Evolutionary conservation across 2,329 filamentous ascomycete species (phyloP).

Genomic region (Pyricularia sp.): DNA sequence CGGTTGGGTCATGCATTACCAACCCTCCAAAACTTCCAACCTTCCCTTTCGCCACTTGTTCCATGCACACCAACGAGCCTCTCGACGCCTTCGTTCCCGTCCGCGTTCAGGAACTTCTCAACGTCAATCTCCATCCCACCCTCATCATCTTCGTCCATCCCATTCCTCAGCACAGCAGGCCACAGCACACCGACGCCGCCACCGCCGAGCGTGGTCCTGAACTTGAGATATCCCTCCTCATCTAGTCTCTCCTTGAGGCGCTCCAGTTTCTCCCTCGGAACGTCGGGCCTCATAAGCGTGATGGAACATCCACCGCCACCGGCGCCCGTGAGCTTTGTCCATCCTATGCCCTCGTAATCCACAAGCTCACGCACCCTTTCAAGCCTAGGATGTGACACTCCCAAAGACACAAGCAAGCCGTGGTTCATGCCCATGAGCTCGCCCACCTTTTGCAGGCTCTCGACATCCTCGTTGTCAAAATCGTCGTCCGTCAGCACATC

Average conservation of each 20-base stretch:
- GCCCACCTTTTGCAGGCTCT: slow-evolving; percentile 60
- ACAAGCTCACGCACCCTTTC: slow-evolving; percentile 86
- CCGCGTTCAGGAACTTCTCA: slow-evolving; percentile 68
- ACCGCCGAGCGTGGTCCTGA: slow-evolving; percentile 80
- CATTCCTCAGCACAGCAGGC: slow-evolving; percentile 82
- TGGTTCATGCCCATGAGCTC: slow-evolving; percentile 91
- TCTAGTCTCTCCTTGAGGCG: slow-evolving; percentile 53
- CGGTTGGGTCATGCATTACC: slow-evolving; percentile 22
- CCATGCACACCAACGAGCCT: slow-evolving; percentile 69
- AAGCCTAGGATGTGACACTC: slow-evolving; percentile 86
- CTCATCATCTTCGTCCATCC: slow-evolving; percentile 60
- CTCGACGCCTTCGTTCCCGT: slow-evolving; percentile 77
- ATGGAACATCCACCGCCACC: slow-evolving; percentile 95
- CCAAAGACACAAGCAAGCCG: slow-evolving; percentile 76
- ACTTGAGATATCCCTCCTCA: slow-evolving; percentile 66
- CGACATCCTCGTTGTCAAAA: slow-evolving; percentile 48
- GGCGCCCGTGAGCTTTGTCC: slow-evolving; percentile 94
- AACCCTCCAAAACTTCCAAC: slow-evolving; percentile 78
- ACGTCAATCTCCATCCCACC: slow-evolving; percentile 88
- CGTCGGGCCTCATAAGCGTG: slow-evolving; percentile 64
- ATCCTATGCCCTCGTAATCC: slow-evolving; percentile 79
- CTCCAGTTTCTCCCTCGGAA: slow-evolving; percentile 40
- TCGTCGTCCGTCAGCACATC: slow-evolving; percentile 43
- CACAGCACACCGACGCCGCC: slow-evolving; percentile 90
- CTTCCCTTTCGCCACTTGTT: slow-evolving; percentile 54